Evolutionary conservation across 2,329 filamentous ascomycete species (phyloP), one percentile per base, ranked within the genome.

Genomic region (Graphiopsis chlorocephala): DNA sequence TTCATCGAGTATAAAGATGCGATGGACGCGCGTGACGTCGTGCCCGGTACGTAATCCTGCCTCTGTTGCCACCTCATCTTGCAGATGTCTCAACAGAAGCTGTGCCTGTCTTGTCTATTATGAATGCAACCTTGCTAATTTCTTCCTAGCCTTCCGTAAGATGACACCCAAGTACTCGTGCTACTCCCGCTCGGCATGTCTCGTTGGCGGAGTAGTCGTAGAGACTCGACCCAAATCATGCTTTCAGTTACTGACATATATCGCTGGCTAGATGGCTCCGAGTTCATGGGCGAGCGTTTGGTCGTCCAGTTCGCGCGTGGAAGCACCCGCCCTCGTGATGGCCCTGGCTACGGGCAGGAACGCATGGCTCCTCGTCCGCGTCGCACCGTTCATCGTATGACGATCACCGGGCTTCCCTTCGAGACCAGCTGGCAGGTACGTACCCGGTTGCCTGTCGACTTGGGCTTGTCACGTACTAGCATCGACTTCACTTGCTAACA

Each of bases 1-100:
- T 99, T 99, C 84, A 97, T 99, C 78, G 95, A 99, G 81, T 99
- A 98, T 81, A 96, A 97, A 81, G 95, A 98, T 82, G 88, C 93
- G 65, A 92, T 97, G 90, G 95, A 99, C 82, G 95, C 95, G 72
- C 91, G 94, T 77, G 95, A 99, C 82, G 93, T 99, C 70, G 95
- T 99, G 75, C 95, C 95, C 80, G 94, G 95, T 97, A 87, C 83
- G 89, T 67, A 65, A 64, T 50, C n/a, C 20, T 29, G 20, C 31
- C 64, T 55, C 59, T 60, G 29, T 47, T 56, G 64, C 63, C 63
- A 64, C 48, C 29, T 55, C 64, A 50, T 60, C 65, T 52, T 66
- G 64, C 60, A 58, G 66, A 60, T 63, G 61, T 60, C 66, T 55
- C 55, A 59, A 23, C 52, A 45, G 56, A 33, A 61, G 63, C 63